Base-by-base conservation (phyloP, 2,329 filamentous ascomycete genomes). In the Nothophoma quercina region DNA sequence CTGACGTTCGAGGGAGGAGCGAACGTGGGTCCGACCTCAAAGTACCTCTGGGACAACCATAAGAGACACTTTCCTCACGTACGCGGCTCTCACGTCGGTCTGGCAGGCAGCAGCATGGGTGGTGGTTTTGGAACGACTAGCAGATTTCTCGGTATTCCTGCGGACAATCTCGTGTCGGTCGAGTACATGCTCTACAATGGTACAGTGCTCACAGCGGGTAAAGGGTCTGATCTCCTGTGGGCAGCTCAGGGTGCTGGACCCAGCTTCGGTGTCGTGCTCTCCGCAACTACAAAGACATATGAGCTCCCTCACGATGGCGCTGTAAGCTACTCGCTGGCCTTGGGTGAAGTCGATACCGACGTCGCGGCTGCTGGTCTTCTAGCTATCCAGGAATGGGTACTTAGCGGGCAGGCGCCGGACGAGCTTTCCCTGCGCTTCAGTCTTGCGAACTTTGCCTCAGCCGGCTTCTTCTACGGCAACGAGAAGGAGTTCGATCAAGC, bases 101-200 rank as follows among this genome's bases (percentile, higher is more conserved):
- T 58, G 5, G 6, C 15, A 1, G 55, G 55, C 33, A 52, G 47
- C 22, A 41, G 35, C 13, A 41, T 58, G 13, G 55, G 55, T 13
- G 55, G 55, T 9, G 55, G 55, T 25, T 58, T 43, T 13, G 55
- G 51, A 5, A 58, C 55, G 6, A 58, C 55, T 6, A 49, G 33
- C 30, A 55, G 55, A 19, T 33, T 49, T n/a, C 35, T 55, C 12
- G 48, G 48, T 7, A 51, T 44, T 10, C 55, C 55, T 22, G 26
- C 41, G 0, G 55, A 58, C 30, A 58, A 58, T 29, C 51, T 58
- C 9, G 55, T 50, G 2, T 55, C 51, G 2, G 40, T 58, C 8
- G 47, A 58, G 22, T 55, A 49, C 47, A 52, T 58, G 55, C 50
- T 58, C 5, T 46, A 46, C 30, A 58, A 58, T n/a, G 55, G 55